Evolutionary conservation across 2,329 filamentous ascomycete species (phyloP).

Genomic region (Cordyceps cicadae): DNA sequence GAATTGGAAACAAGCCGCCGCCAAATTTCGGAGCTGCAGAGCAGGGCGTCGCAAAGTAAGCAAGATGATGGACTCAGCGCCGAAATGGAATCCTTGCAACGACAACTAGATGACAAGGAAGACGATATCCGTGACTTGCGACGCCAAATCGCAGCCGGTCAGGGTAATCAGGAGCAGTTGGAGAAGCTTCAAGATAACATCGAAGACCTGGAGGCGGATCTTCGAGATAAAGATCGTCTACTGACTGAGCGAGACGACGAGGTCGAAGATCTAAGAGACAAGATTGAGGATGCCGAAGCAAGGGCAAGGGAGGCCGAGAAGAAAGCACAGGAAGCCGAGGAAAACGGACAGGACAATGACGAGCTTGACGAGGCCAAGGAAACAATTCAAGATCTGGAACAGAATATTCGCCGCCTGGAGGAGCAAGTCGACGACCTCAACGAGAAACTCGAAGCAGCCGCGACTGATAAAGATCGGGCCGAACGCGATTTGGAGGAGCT

Average conservation of each 20-base stretch:
- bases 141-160: constrained; percentile 48
- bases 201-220: constrained; percentile 64
- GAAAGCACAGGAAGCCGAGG: constrained; percentile 46
- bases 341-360: constrained; percentile 42
- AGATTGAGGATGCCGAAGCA: constrained; percentile 45
- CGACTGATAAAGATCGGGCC: constrained; percentile 47
- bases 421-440: constrained; percentile 47
- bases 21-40: constrained; percentile 74
- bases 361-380: constrained; percentile 49
- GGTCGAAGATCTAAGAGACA: constrained; percentile 56
- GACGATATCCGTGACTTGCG: constrained; percentile 53
- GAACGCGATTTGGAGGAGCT: constrained; percentile 55
- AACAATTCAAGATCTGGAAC: constrained; percentile 51
- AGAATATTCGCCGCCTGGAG: constrained; percentile 44
- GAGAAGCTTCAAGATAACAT: constrained; percentile 66
- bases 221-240: constrained; percentile 66
- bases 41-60: constrained; percentile 69
- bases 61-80: constrained; percentile 60
- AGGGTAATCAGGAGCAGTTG: constrained; percentile 48
- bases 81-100: constrained; percentile 51
- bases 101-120: constrained; percentile 49
- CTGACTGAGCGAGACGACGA: constrained; percentile 70
- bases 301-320: constrained; percentile 49
- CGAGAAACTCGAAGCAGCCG: constrained; percentile 45
- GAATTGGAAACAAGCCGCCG: constrained; percentile 77